A percentile compares a stretch with the other conserved stretches of the same genome.
These are phyloP conservation scores for Dryas drummondii DNA, from an alignment of 306 rosid genomes.

Conservation along the genomic window DNA sequence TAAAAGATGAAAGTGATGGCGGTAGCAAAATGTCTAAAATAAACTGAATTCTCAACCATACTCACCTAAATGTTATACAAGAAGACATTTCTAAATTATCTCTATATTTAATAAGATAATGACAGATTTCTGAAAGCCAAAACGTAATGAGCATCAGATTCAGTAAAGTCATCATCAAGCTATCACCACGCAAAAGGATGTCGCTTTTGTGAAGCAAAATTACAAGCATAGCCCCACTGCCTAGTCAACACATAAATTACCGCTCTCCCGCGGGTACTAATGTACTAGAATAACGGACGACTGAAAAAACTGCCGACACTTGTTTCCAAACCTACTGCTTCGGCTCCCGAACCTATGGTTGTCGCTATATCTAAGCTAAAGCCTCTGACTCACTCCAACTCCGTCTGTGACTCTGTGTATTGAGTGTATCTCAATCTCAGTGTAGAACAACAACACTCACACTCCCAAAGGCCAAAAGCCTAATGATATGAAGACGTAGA, in stretches of 20 bases:
- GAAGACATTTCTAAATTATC: too few relatives aligned
- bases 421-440: not conserved
- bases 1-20: too few relatives aligned
- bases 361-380: not conserved
- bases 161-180: too few relatives aligned
- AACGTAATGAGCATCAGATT: too few relatives aligned
- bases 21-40: too few relatives aligned
- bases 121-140: too few relatives aligned
- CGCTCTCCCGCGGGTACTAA: not conserved
- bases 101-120: too few relatives aligned
- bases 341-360: constrained; percentile 17
- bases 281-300: not conserved
- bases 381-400: constrained; percentile 19
- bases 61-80: too few relatives aligned
- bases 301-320: constrained; percentile 30
- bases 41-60: too few relatives aligned
- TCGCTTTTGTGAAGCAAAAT: not conserved
- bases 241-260: constrained; percentile 13
- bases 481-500: not conserved
- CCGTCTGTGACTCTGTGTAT: not conserved
- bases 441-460: constrained; percentile 7
- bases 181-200: not conserved
- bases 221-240: not conserved
- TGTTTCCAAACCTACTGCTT: constrained; percentile 13
- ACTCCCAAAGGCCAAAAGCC: not conserved